These are phyloP conservation scores for Pelargonium citronellum DNA, from an alignment of 441 rosid species.

Conservation along the genomic window DNA sequence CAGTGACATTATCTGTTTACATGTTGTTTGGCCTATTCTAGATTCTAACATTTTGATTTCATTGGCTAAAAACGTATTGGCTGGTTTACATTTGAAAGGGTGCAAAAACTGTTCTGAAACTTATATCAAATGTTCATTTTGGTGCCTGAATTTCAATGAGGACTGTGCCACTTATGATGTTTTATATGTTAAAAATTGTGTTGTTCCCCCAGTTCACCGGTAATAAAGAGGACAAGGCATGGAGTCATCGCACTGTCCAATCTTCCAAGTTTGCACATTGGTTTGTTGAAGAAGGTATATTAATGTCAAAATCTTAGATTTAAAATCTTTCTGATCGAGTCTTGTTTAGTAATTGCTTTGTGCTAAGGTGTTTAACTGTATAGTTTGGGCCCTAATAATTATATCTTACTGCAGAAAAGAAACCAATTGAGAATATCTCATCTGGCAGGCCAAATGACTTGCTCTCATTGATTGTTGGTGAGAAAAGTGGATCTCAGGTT, in stretches of 20 bases:
- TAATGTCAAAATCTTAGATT: constrained; percentile 14
- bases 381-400: constrained; percentile 6
- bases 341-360: neutral
- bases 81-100: too few species aligned
- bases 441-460: constrained; percentile 50
- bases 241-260: constrained; percentile 37
- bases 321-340: constrained; percentile 3
- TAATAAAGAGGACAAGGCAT: constrained; percentile 41
- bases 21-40: too few species aligned
- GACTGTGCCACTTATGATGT: neutral
- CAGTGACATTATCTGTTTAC: too few species aligned
- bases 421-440: constrained; percentile 38
- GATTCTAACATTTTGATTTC: too few species aligned
- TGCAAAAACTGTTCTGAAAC: too few species aligned
- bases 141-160: neutral
- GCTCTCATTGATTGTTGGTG: constrained; percentile 70
- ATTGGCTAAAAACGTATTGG: too few species aligned
- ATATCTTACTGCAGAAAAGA: constrained; percentile 49
- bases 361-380: neutral
- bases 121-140: too few species aligned
- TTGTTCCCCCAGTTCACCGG: constrained; percentile 39
- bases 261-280: constrained; percentile 91
- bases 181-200: constrained; percentile 3
- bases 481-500: constrained; percentile 41
- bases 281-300: constrained; percentile 81